phyloP scores from a whole-genome alignment of 345 rosid genomes.

The Carallia pectinifolia region DNA sequence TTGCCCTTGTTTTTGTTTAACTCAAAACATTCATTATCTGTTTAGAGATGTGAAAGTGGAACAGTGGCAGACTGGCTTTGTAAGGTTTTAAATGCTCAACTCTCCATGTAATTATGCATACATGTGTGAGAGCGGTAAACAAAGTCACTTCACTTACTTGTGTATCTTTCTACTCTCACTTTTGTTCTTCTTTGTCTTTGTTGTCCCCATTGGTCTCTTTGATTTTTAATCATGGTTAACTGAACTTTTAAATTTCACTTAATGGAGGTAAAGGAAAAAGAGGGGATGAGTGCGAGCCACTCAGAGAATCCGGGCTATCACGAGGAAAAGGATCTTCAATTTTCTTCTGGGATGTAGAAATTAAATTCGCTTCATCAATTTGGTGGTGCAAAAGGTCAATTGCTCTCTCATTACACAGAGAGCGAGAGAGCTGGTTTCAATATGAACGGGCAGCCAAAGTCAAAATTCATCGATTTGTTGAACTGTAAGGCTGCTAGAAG shows the following conservation, averaged over 20 bases:
- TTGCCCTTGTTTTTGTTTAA: background rate
- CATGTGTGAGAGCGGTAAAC: constrained; percentile 1
- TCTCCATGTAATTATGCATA: constrained; percentile 5
- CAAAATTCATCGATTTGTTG: too few relatives aligned
- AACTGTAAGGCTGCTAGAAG: too few relatives aligned
- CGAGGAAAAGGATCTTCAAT: constrained; percentile 21
- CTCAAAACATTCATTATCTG: background rate
- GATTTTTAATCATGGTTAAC: constrained; percentile 9
- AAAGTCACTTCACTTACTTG: background rate
- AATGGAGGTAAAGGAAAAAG: background rate
- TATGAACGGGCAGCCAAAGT: too few relatives aligned
- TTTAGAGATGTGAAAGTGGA: background rate
- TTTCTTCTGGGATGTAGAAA: background rate
- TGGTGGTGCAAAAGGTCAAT: background rate
- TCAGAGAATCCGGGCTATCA: constrained; percentile 20
- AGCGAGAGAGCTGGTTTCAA: background rate
- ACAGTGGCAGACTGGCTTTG: background rate
- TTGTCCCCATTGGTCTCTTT: background rate
- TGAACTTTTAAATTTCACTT: constrained; percentile 10
- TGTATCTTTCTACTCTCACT: too few relatives aligned
- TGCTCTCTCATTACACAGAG: background rate
- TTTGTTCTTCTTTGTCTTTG: background rate
- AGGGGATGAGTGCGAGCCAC: background rate
- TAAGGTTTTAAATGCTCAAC: background rate
- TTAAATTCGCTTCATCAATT: background rate